Evolutionary conservation across 495 filamentous ascomycete species (phyloP), one percentile per base, ranked within the genome.

Genomic region (Tuber umbilicatum): DNA sequence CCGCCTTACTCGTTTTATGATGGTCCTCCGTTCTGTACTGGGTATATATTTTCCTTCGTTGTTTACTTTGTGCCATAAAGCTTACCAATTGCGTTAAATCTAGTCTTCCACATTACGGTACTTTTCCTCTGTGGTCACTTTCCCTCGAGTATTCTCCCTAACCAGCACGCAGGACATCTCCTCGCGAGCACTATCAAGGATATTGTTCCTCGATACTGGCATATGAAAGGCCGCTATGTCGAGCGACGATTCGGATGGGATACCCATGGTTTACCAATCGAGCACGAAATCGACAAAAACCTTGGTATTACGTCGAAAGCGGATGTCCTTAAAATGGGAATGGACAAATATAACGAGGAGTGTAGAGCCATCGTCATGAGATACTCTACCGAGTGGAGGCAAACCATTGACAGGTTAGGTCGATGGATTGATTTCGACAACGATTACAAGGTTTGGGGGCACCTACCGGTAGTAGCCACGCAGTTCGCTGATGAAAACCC

Each of bases 381-480:
- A 78, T 99, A 90, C 83, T 89, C 93, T 37, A 85, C 87, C 14
- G 95, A 98, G 84, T 99, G 95, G 96, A 88, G 93, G 73, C 85
- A 91, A 75, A 97, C 93, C 27, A 92, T 99, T 74, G 93, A 97
- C 73, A 85, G 95, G 68, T 85, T 99, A 40, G 95, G 96, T 68
- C 91, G 96, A 73, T 99, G 96, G 95, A 94, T 98, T 79, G 96
- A 99, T 84, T 97, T 98, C 75, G 96, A 98, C 84, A 95, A 97
- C 81, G 94, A 97, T 81, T 97, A 97, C 86, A 97, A 97, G 90
- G 91, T 91, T 74, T 73, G 84, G 40, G 37, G 70, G 68, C 69
- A 60, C 38, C 14, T 71, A 39, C 21, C 23, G 70, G 60, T 69
- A 27, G 27, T 50, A 16, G 27, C 64, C 43, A 43, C 50, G 37